Base-by-base conservation (phyloP, 192 early-diverging fungal species). In the Gryganskiella cystojenkinii region DNA sequence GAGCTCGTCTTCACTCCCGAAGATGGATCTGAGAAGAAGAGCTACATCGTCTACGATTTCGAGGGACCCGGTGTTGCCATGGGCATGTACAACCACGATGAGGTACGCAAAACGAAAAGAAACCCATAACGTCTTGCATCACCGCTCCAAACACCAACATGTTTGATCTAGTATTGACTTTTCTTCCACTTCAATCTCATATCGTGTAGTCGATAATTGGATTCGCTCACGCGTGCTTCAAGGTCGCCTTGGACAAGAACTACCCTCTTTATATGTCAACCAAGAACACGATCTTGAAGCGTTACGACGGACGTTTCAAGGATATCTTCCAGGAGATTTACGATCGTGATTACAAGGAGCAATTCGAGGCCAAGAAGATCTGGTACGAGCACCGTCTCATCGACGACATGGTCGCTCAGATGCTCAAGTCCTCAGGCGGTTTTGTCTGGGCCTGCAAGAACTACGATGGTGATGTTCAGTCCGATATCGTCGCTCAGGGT, bases 351-450 rank as follows among this genome's bases (percentile, higher is more conserved):
- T 98, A 95, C 89, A 88, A 89, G 82, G 68, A 82, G 49, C 81
- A 92, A 65, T 97, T 95, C 78, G 92, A 96, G 79, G 85, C 78
- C 49, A 75, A 76, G n/a, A 88, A 88, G 56, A 97, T 99, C 84
- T 99, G 94, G 95, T 99, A 99, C 78, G 96, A 98, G 85, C 97
- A 99, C 86, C 91, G 97, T 61, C 85, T 99, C 42, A 97, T 99
- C 70, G 97, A 99, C 85, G 97, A 99, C 84, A 98, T 98, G 96
- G 95, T 96, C 82, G 97, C 97, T 20, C 96, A 99, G 86, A 92
- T 92, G 54, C 84, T 99, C 79, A 99, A 99, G 88, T 96, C 95
- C 56, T 81, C 90, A 42, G 97, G 97, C 63, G 94, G 93, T 24
- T 96, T 97, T 59, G 91, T 99, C 33, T 95, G 95, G 89, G 96